Conservation (phyloP, 78 protist species). For the Dictyostelium firmibasis region DNA sequence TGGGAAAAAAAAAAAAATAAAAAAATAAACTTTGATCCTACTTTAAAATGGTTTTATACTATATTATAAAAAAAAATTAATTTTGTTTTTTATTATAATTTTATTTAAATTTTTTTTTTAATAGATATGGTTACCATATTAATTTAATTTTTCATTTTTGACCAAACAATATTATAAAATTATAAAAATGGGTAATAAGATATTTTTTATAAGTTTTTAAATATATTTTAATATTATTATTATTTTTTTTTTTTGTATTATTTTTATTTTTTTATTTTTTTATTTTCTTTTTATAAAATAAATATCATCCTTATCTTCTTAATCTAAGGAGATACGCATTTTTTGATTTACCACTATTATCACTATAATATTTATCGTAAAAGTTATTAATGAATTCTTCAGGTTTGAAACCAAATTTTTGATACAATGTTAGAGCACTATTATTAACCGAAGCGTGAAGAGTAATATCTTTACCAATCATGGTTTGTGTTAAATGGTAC, state of each 20-base stretch:
- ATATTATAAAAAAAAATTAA: too few species aligned
- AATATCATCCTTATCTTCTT: constrained; percentile 23
- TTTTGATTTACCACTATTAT: constrained; percentile 37
- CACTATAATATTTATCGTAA: constrained; percentile 65
- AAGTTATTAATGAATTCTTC: constrained; percentile 79
- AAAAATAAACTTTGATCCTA: neutral
- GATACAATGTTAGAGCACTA: constrained; percentile 86
- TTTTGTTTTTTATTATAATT: too few species aligned
- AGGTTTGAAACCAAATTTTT: constrained; percentile 83
- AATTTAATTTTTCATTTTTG: too few species aligned
- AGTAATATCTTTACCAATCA: constrained; percentile 79
- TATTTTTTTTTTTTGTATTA: too few species aligned
- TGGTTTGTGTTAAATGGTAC: constrained; percentile 68
- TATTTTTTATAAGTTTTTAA: too few species aligned
- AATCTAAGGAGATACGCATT: constrained; percentile 48
- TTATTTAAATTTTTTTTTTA: too few species aligned
- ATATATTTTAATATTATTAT: too few species aligned
- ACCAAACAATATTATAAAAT: too few species aligned
- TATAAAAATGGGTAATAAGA: neutral
- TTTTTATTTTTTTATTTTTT: too few species aligned
- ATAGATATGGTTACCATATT: neutral
- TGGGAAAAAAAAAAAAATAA: too few species aligned
- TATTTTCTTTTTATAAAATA: too few species aligned
- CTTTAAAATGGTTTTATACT: neutral
- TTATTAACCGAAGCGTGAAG: constrained; percentile 85